These are phyloP conservation scores for Alternaria arbusti DNA, from an alignment of 2,329 filamentous ascomycete genomes.

Conservation along the genomic window DNA sequence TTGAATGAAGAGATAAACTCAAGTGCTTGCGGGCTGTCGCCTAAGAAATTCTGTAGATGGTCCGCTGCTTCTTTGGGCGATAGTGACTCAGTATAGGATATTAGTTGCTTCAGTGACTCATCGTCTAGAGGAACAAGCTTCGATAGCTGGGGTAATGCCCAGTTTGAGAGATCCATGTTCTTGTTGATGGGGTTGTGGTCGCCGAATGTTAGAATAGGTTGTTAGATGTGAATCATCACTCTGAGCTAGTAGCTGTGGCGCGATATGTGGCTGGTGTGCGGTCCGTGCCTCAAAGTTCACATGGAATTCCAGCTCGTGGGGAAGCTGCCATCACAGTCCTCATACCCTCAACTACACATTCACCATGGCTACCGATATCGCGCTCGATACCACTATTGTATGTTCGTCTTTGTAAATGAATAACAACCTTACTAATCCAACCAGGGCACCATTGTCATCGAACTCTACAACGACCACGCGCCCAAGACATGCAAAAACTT, in stretches of 20 bases:
- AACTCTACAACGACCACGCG: constrained; percentile 89
- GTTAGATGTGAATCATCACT: constrained; percentile 28
- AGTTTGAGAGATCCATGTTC: constrained; percentile 53
- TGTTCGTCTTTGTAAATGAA: rapidly evolving
- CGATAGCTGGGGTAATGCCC: constrained; percentile 74
- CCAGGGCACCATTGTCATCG: constrained; percentile 81
- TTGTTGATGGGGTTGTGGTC: constrained; percentile 3
- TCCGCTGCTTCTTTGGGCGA: constrained; percentile 79
- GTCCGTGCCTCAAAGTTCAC: constrained; percentile 8
- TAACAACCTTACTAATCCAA: not conserved
- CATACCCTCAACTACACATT: constrained; percentile 13
- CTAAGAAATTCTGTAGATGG: constrained; percentile 86
- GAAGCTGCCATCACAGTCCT: constrained; percentile 29
- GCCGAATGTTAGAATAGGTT: constrained; percentile 1
- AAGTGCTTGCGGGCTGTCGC: constrained; percentile 77
- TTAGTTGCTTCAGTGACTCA: constrained; percentile 80
- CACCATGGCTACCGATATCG: constrained; percentile 66
- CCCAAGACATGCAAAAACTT: constrained; percentile 93
- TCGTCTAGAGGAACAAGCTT: constrained; percentile 85
- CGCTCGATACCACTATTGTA: constrained; percentile 69
- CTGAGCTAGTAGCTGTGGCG: constrained; percentile 23
- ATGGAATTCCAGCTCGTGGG: constrained; percentile 6
- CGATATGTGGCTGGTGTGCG: constrained; percentile 12
- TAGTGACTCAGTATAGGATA: constrained; percentile 80
- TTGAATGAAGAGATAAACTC: constrained; percentile 81